Base-by-base conservation (phyloP, 2,329 filamentous ascomycete species). In the Calonectria pauciramosa region DNA sequence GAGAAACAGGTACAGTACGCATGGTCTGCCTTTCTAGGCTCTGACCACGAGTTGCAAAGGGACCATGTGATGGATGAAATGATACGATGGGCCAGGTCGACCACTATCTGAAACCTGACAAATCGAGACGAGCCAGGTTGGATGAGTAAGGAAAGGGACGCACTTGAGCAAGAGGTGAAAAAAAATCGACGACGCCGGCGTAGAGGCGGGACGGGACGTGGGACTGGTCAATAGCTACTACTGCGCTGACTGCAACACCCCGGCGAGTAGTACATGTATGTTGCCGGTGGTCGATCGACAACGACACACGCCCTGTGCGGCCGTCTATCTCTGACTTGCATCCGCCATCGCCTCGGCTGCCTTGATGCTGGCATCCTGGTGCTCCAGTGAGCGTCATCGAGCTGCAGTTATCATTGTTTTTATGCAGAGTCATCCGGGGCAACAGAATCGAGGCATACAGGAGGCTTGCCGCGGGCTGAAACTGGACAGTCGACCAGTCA, bases 311-410 rank as follows among this genome's bases (percentile, higher is more conserved):
- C 64, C 64, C 74, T 70, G 41, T 72, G 73, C 38, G 68, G 41
- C 54, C 77, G 71, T 71, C 71, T 75, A 75, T 78, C 66, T 71
- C 71, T 76, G 67, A 75, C 63, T 64, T 52, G 68, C 72, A 73
- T 18, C 28, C 64, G 51, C 60, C 65, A 23, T 64, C 70, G 63
- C 69, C 63, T 73, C 52, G 30, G 52, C 23, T 41, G 18, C 64
- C 34, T 44, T 18, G 49, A 73, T 68, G 41, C 34, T 34, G 52
- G 36, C 18, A 26, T 23, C 23, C 16, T 8, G 56, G 11, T 28
- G 56, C 36, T 63, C 56, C 56, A 63, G 56, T 41, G 56, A 63
- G 34, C 34, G 56, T 63, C 23, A n/a, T 63, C 34, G 23, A 41
- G 56, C 38, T 38, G 23, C 56, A 28, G 26, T 41, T 41, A 23